phyloP scores from a whole-genome alignment of 768 basidiomycete species.

The Rossbeevera mucosa region DNA sequence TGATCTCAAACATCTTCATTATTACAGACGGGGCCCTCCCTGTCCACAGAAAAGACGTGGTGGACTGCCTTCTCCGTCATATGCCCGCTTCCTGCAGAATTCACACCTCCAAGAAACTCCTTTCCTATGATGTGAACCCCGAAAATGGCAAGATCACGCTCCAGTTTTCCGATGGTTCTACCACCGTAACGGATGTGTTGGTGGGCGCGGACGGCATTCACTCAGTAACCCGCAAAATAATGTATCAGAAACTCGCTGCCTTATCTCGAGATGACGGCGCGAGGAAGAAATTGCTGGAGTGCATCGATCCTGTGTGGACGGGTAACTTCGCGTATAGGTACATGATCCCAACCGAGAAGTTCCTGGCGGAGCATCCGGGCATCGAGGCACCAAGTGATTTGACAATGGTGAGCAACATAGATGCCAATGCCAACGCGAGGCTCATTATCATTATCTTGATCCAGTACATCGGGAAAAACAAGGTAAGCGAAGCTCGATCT shows the following conservation, averaged over 20 bases:
- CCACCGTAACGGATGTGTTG: conserved; percentile 36
- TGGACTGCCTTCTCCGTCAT: conserved; percentile 30
- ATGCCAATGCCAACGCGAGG: not conserved
- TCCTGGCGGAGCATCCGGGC: conserved; percentile 33
- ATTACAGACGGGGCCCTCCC: conserved; percentile 25
- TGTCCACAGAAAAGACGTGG: conserved; percentile 38
- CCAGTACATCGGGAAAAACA: conserved; percentile 27
- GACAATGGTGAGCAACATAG: conserved; percentile 14
- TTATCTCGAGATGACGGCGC: conserved; percentile 1
- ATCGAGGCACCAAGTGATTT: conserved; percentile 24
- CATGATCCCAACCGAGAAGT: conserved; percentile 27
- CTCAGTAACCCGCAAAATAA: conserved; percentile 29
- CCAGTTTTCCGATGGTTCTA: conserved; percentile 35
- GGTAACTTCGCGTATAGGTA: conserved; percentile 39
- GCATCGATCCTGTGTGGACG: conserved; percentile 35
- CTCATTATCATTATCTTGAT: conserved; percentile 5
- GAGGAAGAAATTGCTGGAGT: conserved; percentile 13
- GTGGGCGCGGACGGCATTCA: conserved; percentile 43
- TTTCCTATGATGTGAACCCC: conserved; percentile 25
- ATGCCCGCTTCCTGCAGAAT: conserved; percentile 26
- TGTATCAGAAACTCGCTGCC: conserved; percentile 21
- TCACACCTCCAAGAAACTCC: conserved; percentile 35
- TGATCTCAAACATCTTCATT: not conserved
- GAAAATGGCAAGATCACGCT: conserved; percentile 25
- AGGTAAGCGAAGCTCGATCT: conserved; percentile 4